Percentiles rank a stretch among this genome's conserved stretches.
Conservation (phyloP, 169 alveolate genomes). For the Plasmodium reichenowi region DNA sequence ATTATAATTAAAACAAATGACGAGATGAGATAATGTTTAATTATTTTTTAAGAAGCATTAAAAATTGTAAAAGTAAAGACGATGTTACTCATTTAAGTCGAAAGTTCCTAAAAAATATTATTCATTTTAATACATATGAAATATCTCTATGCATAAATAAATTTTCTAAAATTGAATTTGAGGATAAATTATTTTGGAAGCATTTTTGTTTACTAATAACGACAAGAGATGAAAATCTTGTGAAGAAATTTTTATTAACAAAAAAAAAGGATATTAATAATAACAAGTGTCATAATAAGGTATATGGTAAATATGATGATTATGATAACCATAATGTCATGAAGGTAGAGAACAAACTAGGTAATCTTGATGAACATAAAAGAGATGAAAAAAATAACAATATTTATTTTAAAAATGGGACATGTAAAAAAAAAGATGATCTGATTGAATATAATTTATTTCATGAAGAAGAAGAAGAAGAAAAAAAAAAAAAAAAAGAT, state of each 20-base stretch:
- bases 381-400: not conserved
- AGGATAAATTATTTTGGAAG: constrained; percentile 51
- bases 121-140: constrained; percentile 43
- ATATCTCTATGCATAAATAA: constrained; percentile 59
- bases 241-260: not conserved
- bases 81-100: constrained; percentile 58
- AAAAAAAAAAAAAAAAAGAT: not conserved
- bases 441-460: too few species aligned
- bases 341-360: too few species aligned
- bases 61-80: constrained; percentile 29
- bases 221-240: constrained; percentile 6
- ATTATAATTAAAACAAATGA: not conserved
- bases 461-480: not conserved
- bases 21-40: constrained; percentile 37
- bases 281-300: not conserved
- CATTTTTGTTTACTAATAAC: constrained; percentile 39
- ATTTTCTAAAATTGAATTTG: constrained; percentile 25
- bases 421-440: not conserved
- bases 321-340: too few species aligned
- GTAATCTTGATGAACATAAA: not conserved
- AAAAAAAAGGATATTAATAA: not conserved
- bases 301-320: too few species aligned
- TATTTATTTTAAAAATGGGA: not conserved
- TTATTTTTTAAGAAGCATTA: constrained; percentile 47
- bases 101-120: constrained; percentile 34